phyloP scores from a whole-genome alignment of 2,329 filamentous ascomycete species.

The Colletotrichum spaethianum region DNA sequence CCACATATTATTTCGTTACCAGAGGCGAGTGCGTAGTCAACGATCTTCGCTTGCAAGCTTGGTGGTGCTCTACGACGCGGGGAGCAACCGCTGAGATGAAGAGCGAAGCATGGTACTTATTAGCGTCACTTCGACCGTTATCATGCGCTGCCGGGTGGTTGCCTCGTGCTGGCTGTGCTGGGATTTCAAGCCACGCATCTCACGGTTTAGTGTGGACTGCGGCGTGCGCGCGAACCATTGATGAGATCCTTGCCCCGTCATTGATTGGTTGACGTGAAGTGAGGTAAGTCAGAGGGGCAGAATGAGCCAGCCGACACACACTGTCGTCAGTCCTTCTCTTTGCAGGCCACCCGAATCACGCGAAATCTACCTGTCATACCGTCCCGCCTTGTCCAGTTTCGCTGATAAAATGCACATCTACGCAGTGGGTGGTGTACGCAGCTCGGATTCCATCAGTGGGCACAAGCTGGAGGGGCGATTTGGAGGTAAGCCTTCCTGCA shows the following conservation, averaged over 20 bases:
- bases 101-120: neutral
- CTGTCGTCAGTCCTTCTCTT: too few relatives aligned
- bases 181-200: neutral
- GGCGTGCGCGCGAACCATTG: neutral
- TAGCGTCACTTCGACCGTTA: neutral
- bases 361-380: neutral
- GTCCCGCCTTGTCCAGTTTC: neutral
- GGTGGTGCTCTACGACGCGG: neutral
- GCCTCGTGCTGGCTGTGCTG: neutral
- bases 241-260: too few relatives aligned
- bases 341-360: too few relatives aligned
- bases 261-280: neutral
- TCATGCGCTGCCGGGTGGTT: neutral
- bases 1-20: constrained; percentile 33
- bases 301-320: neutral
- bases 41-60: neutral
- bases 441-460: neutral
- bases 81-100: neutral
- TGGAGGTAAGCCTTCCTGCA: neutral
- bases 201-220: neutral
- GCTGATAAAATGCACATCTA: neutral
- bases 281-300: neutral
- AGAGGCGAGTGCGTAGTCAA: neutral
- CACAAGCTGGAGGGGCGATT: neutral
- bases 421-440: neutral